Base-by-base conservation (phyloP, 148 eudicot species). In the Chenopodium album region DNA sequence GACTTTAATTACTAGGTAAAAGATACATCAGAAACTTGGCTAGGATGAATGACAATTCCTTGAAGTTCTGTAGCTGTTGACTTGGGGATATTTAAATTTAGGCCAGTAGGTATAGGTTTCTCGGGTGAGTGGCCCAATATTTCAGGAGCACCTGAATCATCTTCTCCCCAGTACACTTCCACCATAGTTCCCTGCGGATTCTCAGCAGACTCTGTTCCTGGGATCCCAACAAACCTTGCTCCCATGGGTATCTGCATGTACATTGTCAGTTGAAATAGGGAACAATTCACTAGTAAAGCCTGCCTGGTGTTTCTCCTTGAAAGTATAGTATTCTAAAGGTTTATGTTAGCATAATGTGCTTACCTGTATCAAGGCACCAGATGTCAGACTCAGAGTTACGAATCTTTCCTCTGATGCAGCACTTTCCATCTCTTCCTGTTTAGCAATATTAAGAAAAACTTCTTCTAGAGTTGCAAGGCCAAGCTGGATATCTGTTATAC, bases 391-490 rank as follows among this genome's bases (percentile, higher is more conserved):
- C 31, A 73, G 59, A 47, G 76, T 73, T 73, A 48, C 60, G 9
- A 47, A 77, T 65, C 82, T 86, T 28, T 89, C 95, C 74, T 92
- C 90, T 31, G 91, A 88, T 32, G 88, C 86, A 68, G 92, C 94
- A 84, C 68, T 89, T 85, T 92, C 95, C 20, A 88, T 82, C 84
- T 94, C 94, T 66, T 92, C 94, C 72, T 91, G 83, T 83, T 79
- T 88, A 48, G 92, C 94, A 75, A 94, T 87, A 83, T 92, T 92
- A 28, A 94, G 86, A 69, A 94, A 94, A 47, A 94, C 95, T 87
- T 94, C 95, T 90, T 94, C 98, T 23, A 94, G 88, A 46, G 95
- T 94, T 46, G 95, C 85, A 60, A 94, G 95, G 47, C 95, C 92
- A 8, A 94, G 88, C 84, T 94, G 98, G 84, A 92, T 87, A 78